Evolutionary conservation across 208 protist genomes (phyloP), one percentile per base, ranked within the genome.

Genomic region (Cochliopodium minus): DNA sequence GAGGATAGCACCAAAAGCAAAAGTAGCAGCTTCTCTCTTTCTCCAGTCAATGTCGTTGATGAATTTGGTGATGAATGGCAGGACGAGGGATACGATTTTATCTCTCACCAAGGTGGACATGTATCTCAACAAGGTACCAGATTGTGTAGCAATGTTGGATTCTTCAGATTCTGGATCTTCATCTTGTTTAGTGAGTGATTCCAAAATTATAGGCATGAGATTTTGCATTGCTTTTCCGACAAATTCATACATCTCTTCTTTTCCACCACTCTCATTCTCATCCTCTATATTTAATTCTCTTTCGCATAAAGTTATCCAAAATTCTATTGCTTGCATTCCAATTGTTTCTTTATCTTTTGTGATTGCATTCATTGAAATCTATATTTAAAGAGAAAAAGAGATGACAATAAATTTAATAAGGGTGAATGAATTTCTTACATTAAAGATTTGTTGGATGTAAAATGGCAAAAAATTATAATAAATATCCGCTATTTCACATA

Each of bases 281-380:
- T 82, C 64, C 50, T 74, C 64, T 62, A 91, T 77, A 25, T 83
- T 73, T 0, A 64, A 57, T 74, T 97, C 92, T 35, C 74, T 77
- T 49, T 97, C 91, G 66, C 83, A 91, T 43, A 96, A 85, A 23
- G 84, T 82, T 29, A 85, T 86, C 91, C 92, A 97, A 70, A 97
- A 96, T 58, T 91, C 86, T 55, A 96, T 81, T 4, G 87, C 91
- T 74, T 94, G 89, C 58, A 92, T 73, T 20, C 66, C 78, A 3
- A 93, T 84, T 29, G 57, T 36, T 62, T 94, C 89, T 30, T 81
- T 72, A 61, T 92, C 86, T 30, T 74, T 70, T 62, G 82, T 71
- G 58, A 94, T 92, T 29, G 81, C 76, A 26, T 65, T 68, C 5
- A 77, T 73, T 11, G 92, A 93, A 38, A 94, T 81, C 48, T 76